Conservation (phyloP, 306 rosid species). For the Nissolia schottii region DNA sequence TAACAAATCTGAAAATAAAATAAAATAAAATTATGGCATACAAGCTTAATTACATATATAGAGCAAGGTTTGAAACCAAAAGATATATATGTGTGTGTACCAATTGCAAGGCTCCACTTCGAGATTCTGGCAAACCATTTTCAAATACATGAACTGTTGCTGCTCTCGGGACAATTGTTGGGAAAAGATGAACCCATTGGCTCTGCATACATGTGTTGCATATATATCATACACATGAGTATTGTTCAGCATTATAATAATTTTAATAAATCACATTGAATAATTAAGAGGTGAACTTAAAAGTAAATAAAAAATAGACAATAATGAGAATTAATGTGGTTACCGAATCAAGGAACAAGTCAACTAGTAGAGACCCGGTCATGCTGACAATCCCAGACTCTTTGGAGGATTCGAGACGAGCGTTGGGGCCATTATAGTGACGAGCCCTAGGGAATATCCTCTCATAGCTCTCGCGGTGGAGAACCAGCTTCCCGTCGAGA, state of each 20-base stretch:
- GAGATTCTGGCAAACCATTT: constrained; percentile 34
- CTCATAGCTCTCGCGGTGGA: constrained; percentile 40
- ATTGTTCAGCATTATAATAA: no score
- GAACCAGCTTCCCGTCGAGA: constrained; percentile 22
- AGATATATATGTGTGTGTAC: no score
- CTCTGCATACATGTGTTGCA: constrained; percentile 37
- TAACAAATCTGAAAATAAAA: not conserved
- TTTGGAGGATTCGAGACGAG: constrained; percentile 60
- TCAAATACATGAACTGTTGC: constrained; percentile 46
- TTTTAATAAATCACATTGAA: no score
- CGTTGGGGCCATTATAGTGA: constrained; percentile 24
- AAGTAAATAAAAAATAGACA: no score
- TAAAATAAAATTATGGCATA: not conserved
- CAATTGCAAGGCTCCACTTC: constrained; percentile 52
- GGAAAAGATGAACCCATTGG: constrained; percentile 55
- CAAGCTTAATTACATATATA: not conserved
- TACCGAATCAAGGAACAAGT: constrained; percentile 52
- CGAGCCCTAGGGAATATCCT: constrained; percentile 37
- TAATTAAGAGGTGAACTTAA: no score
- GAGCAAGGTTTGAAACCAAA: not conserved
- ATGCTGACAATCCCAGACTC: constrained; percentile 39
- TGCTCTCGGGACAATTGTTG: constrained; percentile 51
- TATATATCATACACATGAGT: not conserved
- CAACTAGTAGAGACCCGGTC: constrained; percentile 40
- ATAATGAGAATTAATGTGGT: not conserved